Conservation (phyloP, 345 rosid genomes). For the Garcia nutans region DNA sequence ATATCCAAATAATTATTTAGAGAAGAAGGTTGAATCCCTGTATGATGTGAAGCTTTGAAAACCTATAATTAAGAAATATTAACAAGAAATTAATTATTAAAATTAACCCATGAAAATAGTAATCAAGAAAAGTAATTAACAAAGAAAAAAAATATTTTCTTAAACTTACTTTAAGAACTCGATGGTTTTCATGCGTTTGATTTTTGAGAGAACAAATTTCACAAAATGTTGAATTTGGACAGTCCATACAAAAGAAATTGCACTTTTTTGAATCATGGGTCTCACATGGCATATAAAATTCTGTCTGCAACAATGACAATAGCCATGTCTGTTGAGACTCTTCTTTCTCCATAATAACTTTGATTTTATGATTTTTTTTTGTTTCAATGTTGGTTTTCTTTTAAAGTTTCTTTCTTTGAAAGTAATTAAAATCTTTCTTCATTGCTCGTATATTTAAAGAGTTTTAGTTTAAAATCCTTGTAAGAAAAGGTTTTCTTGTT, state of each 20-base stretch:
- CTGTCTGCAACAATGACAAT: background rate
- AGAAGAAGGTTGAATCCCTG: background rate
- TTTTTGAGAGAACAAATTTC: background rate
- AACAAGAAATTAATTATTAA: too few relatives aligned
- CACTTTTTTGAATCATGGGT: background rate
- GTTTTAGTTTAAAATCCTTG: too few relatives aligned
- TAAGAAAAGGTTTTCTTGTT: too few relatives aligned
- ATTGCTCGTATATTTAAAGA: too few relatives aligned
- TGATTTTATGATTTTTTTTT: too few relatives aligned
- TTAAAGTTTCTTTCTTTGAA: too few relatives aligned
- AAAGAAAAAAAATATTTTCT: background rate
- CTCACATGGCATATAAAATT: background rate
- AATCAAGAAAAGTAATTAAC: too few relatives aligned
- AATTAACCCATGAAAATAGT: too few relatives aligned
- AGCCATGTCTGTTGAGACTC: background rate
- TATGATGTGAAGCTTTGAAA: background rate
- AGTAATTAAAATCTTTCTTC: too few relatives aligned
- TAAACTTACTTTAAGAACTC: background rate
- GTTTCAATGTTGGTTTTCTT: too few relatives aligned
- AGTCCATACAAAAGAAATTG: background rate
- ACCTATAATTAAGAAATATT: background rate
- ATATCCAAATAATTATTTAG: background rate
- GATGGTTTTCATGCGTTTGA: background rate
- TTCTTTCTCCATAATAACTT: too few relatives aligned
- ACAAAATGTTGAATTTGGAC: background rate